Evolutionary conservation across 176 grass and related monocot genomes (phyloP).

Genomic region (Sorghum bicolor): DNA sequence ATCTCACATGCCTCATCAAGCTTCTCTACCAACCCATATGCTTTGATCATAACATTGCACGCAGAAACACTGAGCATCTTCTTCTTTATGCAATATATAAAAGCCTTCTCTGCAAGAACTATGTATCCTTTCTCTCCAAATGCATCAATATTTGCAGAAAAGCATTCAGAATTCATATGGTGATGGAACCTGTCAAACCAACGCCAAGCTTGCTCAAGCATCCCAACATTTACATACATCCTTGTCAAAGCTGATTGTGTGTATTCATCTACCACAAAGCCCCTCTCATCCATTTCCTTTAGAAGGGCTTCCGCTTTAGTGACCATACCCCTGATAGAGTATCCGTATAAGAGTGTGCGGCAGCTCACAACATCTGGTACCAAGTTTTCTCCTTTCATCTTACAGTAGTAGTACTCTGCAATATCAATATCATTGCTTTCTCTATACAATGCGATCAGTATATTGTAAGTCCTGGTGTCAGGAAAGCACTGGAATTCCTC

Average conservation of each 20-base stretch:
- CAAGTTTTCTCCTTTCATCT: slow-evolving; percentile 53
- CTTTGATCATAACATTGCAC: slow-evolving; percentile 98
- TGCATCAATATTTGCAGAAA: slow-evolving; percentile 81
- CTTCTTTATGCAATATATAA: slow-evolving; percentile 58
- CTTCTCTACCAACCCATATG: slow-evolving; percentile 66
- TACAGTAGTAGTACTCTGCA: slow-evolving; percentile 69
- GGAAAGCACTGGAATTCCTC: slow-evolving; percentile 53
- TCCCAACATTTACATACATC: slow-evolving; percentile 73
- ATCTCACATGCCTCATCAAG: slow-evolving; percentile 66
- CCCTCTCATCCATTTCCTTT: slow-evolving; percentile 58
- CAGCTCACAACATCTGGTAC: slow-evolving; percentile 70
- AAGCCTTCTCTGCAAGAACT: slow-evolving; percentile 75
- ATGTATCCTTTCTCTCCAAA: slow-evolving; percentile 64
- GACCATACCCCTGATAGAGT: slow-evolving; percentile 63
- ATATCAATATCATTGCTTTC: slow-evolving; percentile 54
- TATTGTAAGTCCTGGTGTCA: slow-evolving; percentile 77
- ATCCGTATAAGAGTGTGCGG: slow-evolving; percentile 81
- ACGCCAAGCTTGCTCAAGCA: slow-evolving; percentile 71
- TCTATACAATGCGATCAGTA: slow-evolving; percentile 69
- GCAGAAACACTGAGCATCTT: slow-evolving; percentile 59
- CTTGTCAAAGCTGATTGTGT: slow-evolving; percentile 86
- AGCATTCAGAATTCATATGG: slow-evolving; percentile 66
- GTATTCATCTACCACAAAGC: slow-evolving; percentile 77
- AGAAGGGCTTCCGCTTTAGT: slow-evolving; percentile 71
- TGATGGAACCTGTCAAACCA: slow-evolving; percentile 73